These are phyloP conservation scores for Boletus rubescentipes DNA, from an alignment of 768 basidiomycete species.

Conservation along the genomic window DNA sequence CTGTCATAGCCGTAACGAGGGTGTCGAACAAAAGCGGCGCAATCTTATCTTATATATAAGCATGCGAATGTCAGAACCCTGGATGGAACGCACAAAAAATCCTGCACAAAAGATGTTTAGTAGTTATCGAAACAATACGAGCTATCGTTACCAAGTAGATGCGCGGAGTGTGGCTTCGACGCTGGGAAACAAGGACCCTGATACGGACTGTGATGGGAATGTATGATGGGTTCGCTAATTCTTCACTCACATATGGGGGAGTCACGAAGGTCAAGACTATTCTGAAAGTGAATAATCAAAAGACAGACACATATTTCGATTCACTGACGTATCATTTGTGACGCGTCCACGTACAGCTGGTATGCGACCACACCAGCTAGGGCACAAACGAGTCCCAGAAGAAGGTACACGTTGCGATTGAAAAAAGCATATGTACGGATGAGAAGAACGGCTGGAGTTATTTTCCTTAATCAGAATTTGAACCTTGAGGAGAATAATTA, in stretches of 20 bases:
- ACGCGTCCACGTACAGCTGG: conserved; percentile 76
- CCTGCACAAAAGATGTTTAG: conserved; percentile 33
- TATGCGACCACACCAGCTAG: conserved; percentile 75
- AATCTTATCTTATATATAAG: conserved; percentile 46
- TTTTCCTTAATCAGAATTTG: conserved; percentile 8
- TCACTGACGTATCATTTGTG: conserved; percentile 70
- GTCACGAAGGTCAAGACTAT: conserved; percentile 65
- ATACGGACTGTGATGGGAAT: conserved; percentile 30
- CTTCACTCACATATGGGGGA: conserved; percentile 53
- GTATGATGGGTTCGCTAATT: background rate
- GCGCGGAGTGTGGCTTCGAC: conserved; percentile 81
- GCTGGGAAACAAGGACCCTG: conserved; percentile 75
- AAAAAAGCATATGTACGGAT: conserved; percentile 87
- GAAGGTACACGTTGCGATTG: conserved; percentile 69
- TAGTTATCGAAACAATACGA: background rate
- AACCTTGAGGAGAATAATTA: background rate
- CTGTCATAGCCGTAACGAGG: conserved; percentile 76
- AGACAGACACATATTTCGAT: background rate
- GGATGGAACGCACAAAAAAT: conserved; percentile 51
- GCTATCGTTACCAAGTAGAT: conserved; percentile 62
- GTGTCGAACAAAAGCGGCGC: conserved; percentile 82
- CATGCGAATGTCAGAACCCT: background rate
- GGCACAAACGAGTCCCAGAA: conserved; percentile 61
- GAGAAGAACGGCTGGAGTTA: conserved; percentile 61
- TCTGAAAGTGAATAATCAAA: conserved; percentile 11